Base-by-base conservation (phyloP, 2,329 filamentous ascomycete species). In the Aurifilum marmelostoma region DNA sequence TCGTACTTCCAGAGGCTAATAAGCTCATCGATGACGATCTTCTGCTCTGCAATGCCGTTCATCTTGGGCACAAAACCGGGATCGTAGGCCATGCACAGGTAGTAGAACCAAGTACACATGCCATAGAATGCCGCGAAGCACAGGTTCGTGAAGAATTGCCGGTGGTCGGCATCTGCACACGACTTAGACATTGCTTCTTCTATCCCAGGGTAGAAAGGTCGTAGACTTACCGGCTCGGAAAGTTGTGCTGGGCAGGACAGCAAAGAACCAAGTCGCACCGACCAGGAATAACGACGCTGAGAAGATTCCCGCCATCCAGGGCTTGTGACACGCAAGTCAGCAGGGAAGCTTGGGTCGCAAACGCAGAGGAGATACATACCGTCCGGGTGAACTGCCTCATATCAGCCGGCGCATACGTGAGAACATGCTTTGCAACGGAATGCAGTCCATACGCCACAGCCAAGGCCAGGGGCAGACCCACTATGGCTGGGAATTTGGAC, bases 241-340 rank as follows among this genome's bases (percentile, higher is more conserved):
- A 1, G 80, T 80, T 1, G 79, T 81, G 16, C 70, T 73, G 0
- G 82, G 92, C 63, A 97, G 80, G 54, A 98, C 84, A 16, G 87
- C 87, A 29, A 90, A 87, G 52, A 95, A 73, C 88, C 93, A 99
- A 73, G 91, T 88, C 50, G 92, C 75, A 37, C 90, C 92, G 4
- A 93, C 88, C 83, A 93, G 90, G 76, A 97, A 97, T 24, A 97
- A 80, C 0, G 94, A 92, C 1, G 85, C 94, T 0, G 94, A 91
- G 81, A 99, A 99, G 71, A 99, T 94, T 68, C 96, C 96, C 0
- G 96, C 91, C 73, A 99, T 84, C 86, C 94, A 98, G 16, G 96
- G 95, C 91, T 47, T 47, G n/a, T 94, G 62, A 18, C 12, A 21
- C 32, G 2, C 16, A 52, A n/a, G 69, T 76, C 68, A 75, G 72